Evolutionary conservation across 768 basidiomycete species (phyloP), one percentile per base, ranked within the genome.

Genomic region (Lentinula lateritia): DNA sequence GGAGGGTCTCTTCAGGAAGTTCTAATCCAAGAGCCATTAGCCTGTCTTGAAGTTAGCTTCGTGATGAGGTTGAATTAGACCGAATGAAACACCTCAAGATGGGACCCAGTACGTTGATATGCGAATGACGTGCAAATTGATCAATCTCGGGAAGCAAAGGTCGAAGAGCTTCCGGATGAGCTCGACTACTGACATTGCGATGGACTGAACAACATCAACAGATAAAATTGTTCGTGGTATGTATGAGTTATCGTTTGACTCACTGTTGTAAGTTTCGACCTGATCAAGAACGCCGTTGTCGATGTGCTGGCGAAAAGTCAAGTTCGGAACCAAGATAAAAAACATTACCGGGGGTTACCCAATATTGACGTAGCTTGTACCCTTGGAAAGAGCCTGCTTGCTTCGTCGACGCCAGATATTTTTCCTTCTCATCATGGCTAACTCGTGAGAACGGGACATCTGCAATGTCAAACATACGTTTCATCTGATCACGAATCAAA

Each of bases 291-390:
- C 75, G 4, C 77, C 75, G 41, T 70, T 70, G 36, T 73, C 72
- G 57, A 80, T 74, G 57, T 76, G 72, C 78, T 80, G 46, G 6
- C 8, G 53, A 2, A 34, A 43, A 15, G 18, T 50, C 13, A 16
- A 59, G 10, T 15, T 35, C 60, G 20, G 38, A 9, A 16, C 38
- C 45, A 36, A 1, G 38, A 0, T 23, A n/a, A 18, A 15, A 35
- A 43, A 10, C 0, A 2, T 10, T 34, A n/a, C 45, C 23, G 23
- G 23, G 18, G 16, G 67, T 23, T 58, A 82, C 81, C 79, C 78
- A 84, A 61, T 80, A 81, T 45, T 77, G 73, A 3, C 79, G 73
- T 9, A 71, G 72, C 66, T 85, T 85, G 65, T 85, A 85, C 1
- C 83, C 83, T 63, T 81, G 77, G 64, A 76, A 83, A 3, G 79